These are phyloP conservation scores for Acacia confusa DNA, from an alignment of 306 rosid species.

Conservation along the genomic window DNA sequence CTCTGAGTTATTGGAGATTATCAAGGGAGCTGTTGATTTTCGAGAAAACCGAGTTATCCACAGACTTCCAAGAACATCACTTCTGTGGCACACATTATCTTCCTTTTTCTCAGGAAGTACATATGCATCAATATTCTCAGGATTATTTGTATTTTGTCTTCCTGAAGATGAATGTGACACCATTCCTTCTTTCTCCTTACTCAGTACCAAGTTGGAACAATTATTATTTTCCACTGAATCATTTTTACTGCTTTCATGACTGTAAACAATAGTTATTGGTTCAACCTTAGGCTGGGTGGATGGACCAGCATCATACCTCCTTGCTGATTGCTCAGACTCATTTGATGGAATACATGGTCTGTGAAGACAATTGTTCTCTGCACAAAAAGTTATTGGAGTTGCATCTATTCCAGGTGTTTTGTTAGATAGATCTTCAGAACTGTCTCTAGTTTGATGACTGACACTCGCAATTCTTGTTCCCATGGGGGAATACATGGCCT, in stretches of 20 bases:
- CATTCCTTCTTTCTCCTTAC: constrained; percentile 41
- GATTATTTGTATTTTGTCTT: constrained; percentile 31
- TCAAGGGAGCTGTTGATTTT: constrained; percentile 40
- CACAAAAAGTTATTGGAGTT: constrained; percentile 41
- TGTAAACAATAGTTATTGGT: constrained; percentile 33
- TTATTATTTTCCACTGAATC: constrained; percentile 33
- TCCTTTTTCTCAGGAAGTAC: constrained; percentile 32
- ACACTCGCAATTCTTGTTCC: constrained; percentile 34
- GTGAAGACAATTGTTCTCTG: constrained; percentile 37
- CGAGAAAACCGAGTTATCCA: constrained; percentile 68
- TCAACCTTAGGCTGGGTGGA: constrained; percentile 37
- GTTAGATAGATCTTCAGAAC: constrained; percentile 37
- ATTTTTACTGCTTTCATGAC: constrained; percentile 44
- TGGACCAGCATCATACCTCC: constrained; percentile 35
- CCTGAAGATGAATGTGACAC: constrained; percentile 41
- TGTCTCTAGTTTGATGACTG: constrained; percentile 44
- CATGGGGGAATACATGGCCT: constrained; percentile 43
- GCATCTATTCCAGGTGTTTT: constrained; percentile 38
- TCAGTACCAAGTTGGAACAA: constrained; percentile 26
- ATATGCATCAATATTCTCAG: constrained; percentile 38
- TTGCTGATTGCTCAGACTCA: constrained; percentile 34
- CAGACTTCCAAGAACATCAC: constrained; percentile 42
- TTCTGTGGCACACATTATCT: constrained; percentile 24
- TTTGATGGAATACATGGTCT: constrained; percentile 31
- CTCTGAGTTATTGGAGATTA: constrained; percentile 33